phyloP scores from a whole-genome alignment of 2,329 filamentous ascomycete species.

The Stemphylium vesicarium region DNA sequence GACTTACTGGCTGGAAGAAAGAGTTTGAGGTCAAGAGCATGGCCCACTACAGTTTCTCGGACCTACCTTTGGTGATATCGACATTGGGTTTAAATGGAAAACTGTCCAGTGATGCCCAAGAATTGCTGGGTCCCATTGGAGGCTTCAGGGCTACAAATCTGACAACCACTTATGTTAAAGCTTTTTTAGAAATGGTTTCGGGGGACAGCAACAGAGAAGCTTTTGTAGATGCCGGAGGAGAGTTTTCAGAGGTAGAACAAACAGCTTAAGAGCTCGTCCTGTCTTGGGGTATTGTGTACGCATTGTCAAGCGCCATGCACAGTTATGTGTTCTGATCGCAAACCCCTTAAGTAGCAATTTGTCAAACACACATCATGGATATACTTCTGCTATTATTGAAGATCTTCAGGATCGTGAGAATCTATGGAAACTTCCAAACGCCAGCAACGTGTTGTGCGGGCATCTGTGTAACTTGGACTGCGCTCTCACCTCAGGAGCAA shows the following conservation, averaged over 20 bases:
- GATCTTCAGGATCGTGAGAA: no score
- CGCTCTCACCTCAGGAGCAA: no score
- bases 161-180: conserved; percentile 25
- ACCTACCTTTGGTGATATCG: conserved; percentile 26
- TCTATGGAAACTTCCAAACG: no score
- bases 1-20: conserved; percentile 33
- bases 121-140: conserved; percentile 30
- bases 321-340: no score
- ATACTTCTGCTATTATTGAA: no score
- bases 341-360: no score
- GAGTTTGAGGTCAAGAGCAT: conserved; percentile 34
- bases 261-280: conserved; percentile 2
- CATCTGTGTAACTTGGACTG: no score
- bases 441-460: no score
- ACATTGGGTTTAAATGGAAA: conserved; percentile 24
- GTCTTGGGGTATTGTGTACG: background rate
- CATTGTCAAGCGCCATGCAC: no score
- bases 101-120: conserved; percentile 23
- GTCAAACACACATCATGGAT: no score
- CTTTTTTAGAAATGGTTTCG: conserved; percentile 30
- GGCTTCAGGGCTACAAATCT: conserved; percentile 28
- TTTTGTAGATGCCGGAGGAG: background rate
- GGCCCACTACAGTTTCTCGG: conserved; percentile 39
- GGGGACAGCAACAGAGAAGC: conserved; percentile 16
- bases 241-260: conserved; percentile 27